phyloP scores from a whole-genome alignment of 805 yeast species.

The Spathaspora girioi region DNA sequence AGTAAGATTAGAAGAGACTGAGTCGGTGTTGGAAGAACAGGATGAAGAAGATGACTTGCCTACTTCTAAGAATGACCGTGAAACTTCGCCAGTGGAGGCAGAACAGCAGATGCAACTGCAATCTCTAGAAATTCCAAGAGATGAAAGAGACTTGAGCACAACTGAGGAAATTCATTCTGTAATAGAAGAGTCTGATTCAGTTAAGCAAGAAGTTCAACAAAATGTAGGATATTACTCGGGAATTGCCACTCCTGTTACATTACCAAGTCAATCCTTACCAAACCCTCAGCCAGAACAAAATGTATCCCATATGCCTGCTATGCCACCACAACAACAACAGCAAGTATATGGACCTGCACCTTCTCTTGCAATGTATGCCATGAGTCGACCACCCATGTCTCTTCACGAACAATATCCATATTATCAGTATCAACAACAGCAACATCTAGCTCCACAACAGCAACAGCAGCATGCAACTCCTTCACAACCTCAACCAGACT shows the following conservation, averaged over 20 bases:
- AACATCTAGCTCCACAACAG: background rate
- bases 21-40: background rate
- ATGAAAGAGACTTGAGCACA: background rate
- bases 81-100: background rate
- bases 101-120: background rate
- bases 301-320: slow-evolving; percentile 1
- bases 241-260: background rate
- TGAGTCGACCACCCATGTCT: slow-evolving; percentile 1
- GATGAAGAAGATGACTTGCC: background rate
- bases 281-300: slow-evolving; percentile 1
- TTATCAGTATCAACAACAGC: slow-evolving; percentile 1
- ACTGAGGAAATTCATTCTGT: background rate
- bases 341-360: background rate
- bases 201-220: background rate
- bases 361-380: slow-evolving; percentile 1
- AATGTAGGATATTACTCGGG: background rate
- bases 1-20: background rate
- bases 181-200: background rate
- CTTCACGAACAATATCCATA: background rate
- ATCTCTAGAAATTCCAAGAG: background rate
- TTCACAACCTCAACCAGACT: background rate
- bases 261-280: background rate
- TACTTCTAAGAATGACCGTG: background rate
- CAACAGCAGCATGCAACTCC: background rate
- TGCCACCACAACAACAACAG: background rate